Evolutionary conservation across 306 rosid genomes (phyloP).

Genomic region (Sesbania bispinosa): DNA sequence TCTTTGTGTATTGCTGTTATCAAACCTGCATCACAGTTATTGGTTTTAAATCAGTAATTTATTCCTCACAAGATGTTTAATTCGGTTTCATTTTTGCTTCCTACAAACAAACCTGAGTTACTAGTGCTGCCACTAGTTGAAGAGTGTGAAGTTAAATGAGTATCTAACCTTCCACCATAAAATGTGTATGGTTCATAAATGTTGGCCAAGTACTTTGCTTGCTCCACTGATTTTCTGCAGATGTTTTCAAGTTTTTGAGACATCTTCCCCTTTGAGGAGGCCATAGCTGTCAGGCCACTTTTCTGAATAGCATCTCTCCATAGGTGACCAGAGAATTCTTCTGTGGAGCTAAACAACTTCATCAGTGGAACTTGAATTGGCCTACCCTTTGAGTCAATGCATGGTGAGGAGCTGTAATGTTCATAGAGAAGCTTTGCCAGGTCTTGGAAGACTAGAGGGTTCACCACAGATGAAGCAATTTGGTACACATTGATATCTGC

Average conservation of each 20-base stretch:
- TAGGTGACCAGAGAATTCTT: conserved; percentile 78
- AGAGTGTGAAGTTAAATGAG: conserved; percentile 1
- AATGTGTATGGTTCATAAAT: conserved; percentile 89
- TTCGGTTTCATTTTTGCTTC: neutral
- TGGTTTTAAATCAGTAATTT: neutral
- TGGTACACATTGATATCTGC: conserved; percentile 78
- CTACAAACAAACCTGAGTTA: neutral
- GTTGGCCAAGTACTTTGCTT: conserved; percentile 83
- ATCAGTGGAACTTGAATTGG: conserved; percentile 74
- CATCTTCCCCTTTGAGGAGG: conserved; percentile 47
- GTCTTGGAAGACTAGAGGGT: conserved; percentile 62
- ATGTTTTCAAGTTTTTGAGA: conserved; percentile 64
- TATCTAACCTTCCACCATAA: conserved; percentile 85
- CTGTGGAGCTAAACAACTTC: conserved; percentile 76
- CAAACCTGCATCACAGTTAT: conserved; percentile 61
- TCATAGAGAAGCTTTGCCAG: conserved; percentile 61
- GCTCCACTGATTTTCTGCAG: conserved; percentile 83
- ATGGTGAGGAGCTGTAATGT: conserved; percentile 70
- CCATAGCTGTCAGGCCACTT: conserved; percentile 49
- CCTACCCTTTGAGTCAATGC: conserved; percentile 63
- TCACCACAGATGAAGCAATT: conserved; percentile 83
- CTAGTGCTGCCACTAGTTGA: neutral
- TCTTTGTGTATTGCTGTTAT: conserved; percentile 69
- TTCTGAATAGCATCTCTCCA: conserved; percentile 69
- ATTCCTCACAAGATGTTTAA: neutral